Conservation (phyloP, 768 basidiomycete species). For the Leccinum broughii region DNA sequence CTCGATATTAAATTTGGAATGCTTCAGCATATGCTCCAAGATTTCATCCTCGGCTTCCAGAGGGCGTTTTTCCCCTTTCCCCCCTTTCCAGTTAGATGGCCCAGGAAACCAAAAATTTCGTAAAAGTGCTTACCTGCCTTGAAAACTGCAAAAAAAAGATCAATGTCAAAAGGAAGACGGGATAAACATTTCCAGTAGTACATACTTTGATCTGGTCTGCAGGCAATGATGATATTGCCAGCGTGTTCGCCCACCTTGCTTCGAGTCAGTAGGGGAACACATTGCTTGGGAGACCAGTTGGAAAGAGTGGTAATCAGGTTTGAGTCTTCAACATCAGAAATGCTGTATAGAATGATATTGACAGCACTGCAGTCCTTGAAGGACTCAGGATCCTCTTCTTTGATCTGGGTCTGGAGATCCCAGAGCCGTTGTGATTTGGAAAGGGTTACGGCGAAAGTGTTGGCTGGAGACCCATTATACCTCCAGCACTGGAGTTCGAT, state of each 20-base stretch:
- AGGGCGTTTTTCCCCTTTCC: background rate
- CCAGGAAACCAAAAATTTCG: background rate
- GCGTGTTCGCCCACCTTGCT: background rate
- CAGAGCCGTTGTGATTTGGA: background rate
- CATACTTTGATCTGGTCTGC: background rate
- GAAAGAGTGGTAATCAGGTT: background rate
- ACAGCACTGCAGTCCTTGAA: background rate
- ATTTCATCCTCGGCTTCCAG: background rate
- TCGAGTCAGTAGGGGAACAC: background rate
- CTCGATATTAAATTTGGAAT: background rate
- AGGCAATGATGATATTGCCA: background rate
- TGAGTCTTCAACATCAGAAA: background rate
- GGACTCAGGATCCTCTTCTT: background rate
- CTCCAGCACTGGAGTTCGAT: background rate
- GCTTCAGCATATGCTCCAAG: background rate
- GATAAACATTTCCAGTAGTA: background rate
- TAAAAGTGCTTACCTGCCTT: background rate
- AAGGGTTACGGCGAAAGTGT: background rate
- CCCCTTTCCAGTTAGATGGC: background rate
- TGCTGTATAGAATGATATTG: background rate
- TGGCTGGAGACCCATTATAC: background rate
- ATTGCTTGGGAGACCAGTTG: background rate
- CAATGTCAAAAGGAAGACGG: background rate
- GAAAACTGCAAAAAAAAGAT: background rate
- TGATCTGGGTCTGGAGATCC: background rate